A percentile compares a stretch with the other conserved stretches of the same genome.
Evolutionary conservation across 495 filamentous ascomycete genomes (phyloP).

Genomic region (Wilcoxina mikolae): DNA sequence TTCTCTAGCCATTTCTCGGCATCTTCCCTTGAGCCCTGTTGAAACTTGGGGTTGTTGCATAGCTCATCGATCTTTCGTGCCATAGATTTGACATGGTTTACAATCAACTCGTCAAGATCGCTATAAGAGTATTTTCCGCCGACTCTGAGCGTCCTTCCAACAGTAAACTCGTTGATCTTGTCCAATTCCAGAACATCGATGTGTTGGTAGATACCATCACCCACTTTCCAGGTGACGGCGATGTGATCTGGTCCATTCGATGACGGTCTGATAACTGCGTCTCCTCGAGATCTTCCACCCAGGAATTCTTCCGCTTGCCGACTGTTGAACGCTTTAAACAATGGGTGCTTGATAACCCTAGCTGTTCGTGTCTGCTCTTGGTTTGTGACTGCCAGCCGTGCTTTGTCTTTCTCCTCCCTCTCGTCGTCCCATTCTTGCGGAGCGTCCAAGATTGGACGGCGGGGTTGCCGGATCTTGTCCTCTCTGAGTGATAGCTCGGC

Average conservation of each 20-base stretch:
- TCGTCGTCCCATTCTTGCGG: constrained; percentile 71
- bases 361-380: constrained; percentile 46
- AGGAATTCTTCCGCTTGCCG: constrained; percentile 89
- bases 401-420: constrained; percentile 70
- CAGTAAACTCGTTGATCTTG: constrained; percentile 90
- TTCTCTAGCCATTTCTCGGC: constrained; percentile 91
- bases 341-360: constrained; percentile 89
- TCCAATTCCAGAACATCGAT: constrained; percentile 92
- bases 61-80: constrained; percentile 95
- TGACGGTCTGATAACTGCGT: constrained; percentile 87
- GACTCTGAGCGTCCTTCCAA: constrained; percentile 69
- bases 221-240: constrained; percentile 96
- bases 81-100: constrained; percentile 94
- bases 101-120: constrained; percentile 94
- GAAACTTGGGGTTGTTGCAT: constrained; percentile 77
- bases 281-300: constrained; percentile 65
- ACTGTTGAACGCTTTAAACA: constrained; percentile 85
- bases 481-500: constrained; percentile 73
- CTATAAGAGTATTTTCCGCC: constrained; percentile 77
- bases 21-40: constrained; percentile 59
- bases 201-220: constrained; percentile 85
- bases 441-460: constrained; percentile 49
- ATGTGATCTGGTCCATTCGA: constrained; percentile 90
- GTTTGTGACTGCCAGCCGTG: constrained; percentile 37
- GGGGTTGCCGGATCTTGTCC: constrained; percentile 56